phyloP scores from a whole-genome alignment of 2,329 filamentous ascomycete genomes.

The Pseudopithomyces maydicus region DNA sequence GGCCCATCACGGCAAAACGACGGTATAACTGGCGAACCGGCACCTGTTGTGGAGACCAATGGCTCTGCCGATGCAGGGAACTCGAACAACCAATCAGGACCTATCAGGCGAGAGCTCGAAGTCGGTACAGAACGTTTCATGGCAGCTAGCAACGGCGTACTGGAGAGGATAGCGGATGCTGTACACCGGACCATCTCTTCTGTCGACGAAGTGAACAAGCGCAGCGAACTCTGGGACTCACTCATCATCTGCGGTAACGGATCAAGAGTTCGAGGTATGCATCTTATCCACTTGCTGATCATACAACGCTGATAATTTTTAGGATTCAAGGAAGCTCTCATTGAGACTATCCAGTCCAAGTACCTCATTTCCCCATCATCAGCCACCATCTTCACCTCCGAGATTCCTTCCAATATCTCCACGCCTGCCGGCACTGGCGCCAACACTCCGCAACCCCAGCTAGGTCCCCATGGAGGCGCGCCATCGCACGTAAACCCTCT shows the following conservation, averaged over 20 bases:
- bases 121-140: constrained; percentile 77
- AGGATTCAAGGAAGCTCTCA: constrained; percentile 87
- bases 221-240: constrained; percentile 88
- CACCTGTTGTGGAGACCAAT: constrained; percentile 33
- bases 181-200: constrained; percentile 83
- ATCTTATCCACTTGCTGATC: background rate
- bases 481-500: constrained; percentile 81
- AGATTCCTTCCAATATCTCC: constrained; percentile 90
- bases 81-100: constrained; percentile 26
- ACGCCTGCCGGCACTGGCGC: constrained; percentile 89
- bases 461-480: constrained; percentile 50
- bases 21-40: constrained; percentile 33
- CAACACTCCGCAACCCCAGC: constrained; percentile 77
- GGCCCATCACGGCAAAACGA: constrained; percentile 48
- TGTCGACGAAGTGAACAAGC: constrained; percentile 82
- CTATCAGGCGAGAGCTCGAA: constrained; percentile 68
- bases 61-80: constrained; percentile 24
- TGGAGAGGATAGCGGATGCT: constrained; percentile 82
- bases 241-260: constrained; percentile 92
- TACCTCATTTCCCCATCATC: constrained; percentile 91
- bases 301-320: constrained; percentile 42
- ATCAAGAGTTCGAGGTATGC: constrained; percentile 63
- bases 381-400: constrained; percentile 95
- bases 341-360: constrained; percentile 77
- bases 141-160: constrained; percentile 67